Evolutionary conservation across 805 yeast genomes (phyloP).

Genomic region (Maudiozyma pseudohumilis): DNA sequence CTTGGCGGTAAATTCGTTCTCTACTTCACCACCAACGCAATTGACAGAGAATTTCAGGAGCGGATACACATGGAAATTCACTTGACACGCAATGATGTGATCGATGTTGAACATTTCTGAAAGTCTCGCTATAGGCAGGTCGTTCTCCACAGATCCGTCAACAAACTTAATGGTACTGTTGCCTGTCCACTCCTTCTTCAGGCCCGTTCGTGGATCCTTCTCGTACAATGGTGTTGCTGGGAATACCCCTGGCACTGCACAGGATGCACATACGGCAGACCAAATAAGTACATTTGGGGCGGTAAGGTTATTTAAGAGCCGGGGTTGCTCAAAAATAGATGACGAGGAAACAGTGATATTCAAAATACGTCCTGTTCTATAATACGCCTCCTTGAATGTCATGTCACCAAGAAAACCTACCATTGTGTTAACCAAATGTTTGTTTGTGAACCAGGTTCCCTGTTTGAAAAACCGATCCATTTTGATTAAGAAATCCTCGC

Average conservation of each 20-base stretch:
- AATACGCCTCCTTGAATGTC: conserved; percentile 90
- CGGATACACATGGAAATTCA: conserved; percentile 93
- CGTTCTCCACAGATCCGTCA: conserved; percentile 94
- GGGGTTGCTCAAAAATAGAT: conserved; percentile 82
- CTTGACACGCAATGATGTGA: conserved; percentile 95
- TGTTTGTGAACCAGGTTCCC: conserved; percentile 84
- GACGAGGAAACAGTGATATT: conserved; percentile 93
- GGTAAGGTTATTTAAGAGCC: conserved; percentile 67
- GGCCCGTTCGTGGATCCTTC: conserved; percentile 65
- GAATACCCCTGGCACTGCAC: conserved; percentile 88
- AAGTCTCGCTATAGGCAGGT: conserved; percentile 78
- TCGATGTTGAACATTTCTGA: conserved; percentile 97
- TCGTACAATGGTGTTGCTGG: conserved; percentile 80
- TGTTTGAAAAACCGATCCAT: conserved; percentile 57
- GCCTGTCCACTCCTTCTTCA: conserved; percentile 71
- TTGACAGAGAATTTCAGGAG: conserved; percentile 58
- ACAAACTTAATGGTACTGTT: conserved; percentile 64
- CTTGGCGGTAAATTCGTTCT: conserved; percentile 47
- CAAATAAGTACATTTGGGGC: conserved; percentile 75
- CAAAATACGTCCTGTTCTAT: conserved; percentile 85
- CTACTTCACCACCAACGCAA: conserved; percentile 60
- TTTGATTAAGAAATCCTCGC: conserved; percentile 42
- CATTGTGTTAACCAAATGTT: conserved; percentile 64
- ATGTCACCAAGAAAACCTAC: conserved; percentile 72
- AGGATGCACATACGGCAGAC: conserved; percentile 90